Evolutionary conservation across 768 basidiomycete genomes (phyloP).

Genomic region (Clathrus columnatus): DNA sequence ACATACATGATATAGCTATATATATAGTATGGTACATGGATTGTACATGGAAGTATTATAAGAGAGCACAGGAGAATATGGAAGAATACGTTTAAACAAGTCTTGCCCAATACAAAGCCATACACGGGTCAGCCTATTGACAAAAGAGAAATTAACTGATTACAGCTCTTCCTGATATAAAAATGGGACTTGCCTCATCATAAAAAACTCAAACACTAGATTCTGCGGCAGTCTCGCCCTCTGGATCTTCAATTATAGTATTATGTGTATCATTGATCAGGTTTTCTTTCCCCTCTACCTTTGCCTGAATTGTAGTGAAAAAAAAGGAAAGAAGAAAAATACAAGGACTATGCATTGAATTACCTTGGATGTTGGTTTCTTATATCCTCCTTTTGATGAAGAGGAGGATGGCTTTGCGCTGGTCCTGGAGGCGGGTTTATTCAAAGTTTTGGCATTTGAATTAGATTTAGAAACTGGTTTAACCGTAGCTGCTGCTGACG

Average conservation of each 20-base stretch:
- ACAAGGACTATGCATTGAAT: neutral
- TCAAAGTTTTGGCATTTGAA: conserved; percentile 1
- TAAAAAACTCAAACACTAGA: neutral
- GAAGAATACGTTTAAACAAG: neutral
- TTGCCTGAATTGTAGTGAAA: neutral
- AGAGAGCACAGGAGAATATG: neutral
- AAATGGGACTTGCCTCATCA: neutral
- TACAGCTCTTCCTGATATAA: no score
- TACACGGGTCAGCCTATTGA: no score
- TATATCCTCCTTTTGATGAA: neutral
- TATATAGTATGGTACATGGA: neutral
- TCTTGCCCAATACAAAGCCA: no score
- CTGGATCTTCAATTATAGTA: conserved; percentile 4
- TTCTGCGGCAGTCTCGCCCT: conserved; percentile 8
- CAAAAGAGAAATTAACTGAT: neutral
- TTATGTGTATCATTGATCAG: neutral
- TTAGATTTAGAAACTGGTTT: conserved; percentile 7
- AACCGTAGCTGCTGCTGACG: neutral
- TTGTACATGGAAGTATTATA: neutral
- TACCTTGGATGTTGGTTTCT: conserved; percentile 9
- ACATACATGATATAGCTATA: neutral
- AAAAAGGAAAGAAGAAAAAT: neutral
- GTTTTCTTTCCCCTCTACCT: conserved; percentile 1
- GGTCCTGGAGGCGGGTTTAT: conserved; percentile 3
- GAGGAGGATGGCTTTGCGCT: conserved; percentile 1